Conservation (phyloP, 441 rosid species). For the Manihot esculenta region DNA sequence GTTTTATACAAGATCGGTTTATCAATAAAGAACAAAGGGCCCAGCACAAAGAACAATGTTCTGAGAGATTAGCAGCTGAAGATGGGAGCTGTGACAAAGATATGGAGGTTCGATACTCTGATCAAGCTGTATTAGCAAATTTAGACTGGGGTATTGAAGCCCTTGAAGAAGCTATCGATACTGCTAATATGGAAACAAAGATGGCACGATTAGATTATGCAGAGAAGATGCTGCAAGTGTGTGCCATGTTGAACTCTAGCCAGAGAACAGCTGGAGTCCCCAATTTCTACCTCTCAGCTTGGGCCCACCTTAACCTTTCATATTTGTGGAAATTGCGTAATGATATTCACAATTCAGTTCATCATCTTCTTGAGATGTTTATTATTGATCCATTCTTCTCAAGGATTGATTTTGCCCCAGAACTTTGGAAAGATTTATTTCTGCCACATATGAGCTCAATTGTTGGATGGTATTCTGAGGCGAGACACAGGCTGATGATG, state of each 20-base stretch:
- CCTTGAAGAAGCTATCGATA: slow-evolving; percentile 66
- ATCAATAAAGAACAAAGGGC: slow-evolving; percentile 42
- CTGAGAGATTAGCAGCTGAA: slow-evolving; percentile 66
- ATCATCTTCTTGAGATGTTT: slow-evolving; percentile 63
- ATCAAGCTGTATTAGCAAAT: slow-evolving; percentile 72
- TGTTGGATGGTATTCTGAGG: slow-evolving; percentile 64
- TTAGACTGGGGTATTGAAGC: slow-evolving; percentile 75
- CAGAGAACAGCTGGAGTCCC: slow-evolving; percentile 73
- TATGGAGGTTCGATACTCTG: slow-evolving; percentile 55
- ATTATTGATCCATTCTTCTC: slow-evolving; percentile 65
- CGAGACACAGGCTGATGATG: slow-evolving; percentile 57
- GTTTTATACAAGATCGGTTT: slow-evolving; percentile 48
- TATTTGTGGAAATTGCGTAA: slow-evolving; percentile 55
- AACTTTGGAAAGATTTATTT: slow-evolving; percentile 63
- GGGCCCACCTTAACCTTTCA: slow-evolving; percentile 67
- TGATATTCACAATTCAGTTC: slow-evolving; percentile 36
- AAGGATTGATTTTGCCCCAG: slow-evolving; percentile 64
- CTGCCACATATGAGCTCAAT: slow-evolving; percentile 65
- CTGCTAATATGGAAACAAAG: slow-evolving; percentile 60
- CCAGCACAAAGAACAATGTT: slow-evolving; percentile 63
- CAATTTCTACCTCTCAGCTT: slow-evolving; percentile 67
- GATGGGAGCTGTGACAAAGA: slow-evolving; percentile 37
- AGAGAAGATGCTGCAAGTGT: slow-evolving; percentile 71
- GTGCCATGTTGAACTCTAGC: slow-evolving; percentile 52
- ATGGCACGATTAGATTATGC: slow-evolving; percentile 57